Conservation (phyloP, 1,284 basidiomycete genomes). For the Albatrellus sp. region DNA sequence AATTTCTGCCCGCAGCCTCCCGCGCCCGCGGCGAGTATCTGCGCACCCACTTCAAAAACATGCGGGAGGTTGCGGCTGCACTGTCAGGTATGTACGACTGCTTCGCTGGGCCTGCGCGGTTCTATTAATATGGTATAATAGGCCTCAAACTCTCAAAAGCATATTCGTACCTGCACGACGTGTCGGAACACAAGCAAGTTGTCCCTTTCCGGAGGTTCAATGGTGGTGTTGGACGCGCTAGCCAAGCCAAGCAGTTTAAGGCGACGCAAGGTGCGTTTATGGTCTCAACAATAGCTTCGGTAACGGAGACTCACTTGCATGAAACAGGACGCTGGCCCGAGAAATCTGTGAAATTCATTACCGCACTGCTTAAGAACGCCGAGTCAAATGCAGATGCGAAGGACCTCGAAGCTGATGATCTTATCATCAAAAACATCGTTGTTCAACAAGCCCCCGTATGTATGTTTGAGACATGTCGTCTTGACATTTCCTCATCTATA, state of each 20-base stretch:
- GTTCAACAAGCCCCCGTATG: slow-evolving; percentile 93
- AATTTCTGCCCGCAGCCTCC: slow-evolving; percentile 44
- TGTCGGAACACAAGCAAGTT: slow-evolving; percentile 93
- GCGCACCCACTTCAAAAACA: slow-evolving; percentile 99
- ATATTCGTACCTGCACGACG: slow-evolving; percentile 89
- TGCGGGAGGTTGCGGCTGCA: slow-evolving; percentile 89
- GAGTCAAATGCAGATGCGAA: slow-evolving; percentile 99
- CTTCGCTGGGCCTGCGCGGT: slow-evolving; percentile 3
- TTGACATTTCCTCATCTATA: slow-evolving; percentile 3
- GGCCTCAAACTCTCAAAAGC: slow-evolving; percentile 95
- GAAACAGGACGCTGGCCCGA: slow-evolving; percentile 96
- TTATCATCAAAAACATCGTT: slow-evolving; percentile 93
- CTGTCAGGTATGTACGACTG: slow-evolving; percentile 52
- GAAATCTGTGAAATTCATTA: slow-evolving; percentile 96
- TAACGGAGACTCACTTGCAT: slow-evolving; percentile 4
- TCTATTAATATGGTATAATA: slow-evolving; percentile 16
- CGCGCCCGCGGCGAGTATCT: slow-evolving; percentile 94
- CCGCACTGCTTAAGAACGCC: slow-evolving; percentile 94
- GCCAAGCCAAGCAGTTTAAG: slow-evolving; percentile 97
- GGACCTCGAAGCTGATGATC: slow-evolving; percentile 87
- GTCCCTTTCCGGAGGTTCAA: slow-evolving; percentile 97
- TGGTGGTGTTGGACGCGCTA: slow-evolving; percentile 94
- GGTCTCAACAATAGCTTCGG: slow-evolving; percentile 1
- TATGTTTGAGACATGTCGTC: neutral
- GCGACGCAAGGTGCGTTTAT: slow-evolving; percentile 77